phyloP scores from a whole-genome alignment of 345 rosid genomes.

The Acer campestre region DNA sequence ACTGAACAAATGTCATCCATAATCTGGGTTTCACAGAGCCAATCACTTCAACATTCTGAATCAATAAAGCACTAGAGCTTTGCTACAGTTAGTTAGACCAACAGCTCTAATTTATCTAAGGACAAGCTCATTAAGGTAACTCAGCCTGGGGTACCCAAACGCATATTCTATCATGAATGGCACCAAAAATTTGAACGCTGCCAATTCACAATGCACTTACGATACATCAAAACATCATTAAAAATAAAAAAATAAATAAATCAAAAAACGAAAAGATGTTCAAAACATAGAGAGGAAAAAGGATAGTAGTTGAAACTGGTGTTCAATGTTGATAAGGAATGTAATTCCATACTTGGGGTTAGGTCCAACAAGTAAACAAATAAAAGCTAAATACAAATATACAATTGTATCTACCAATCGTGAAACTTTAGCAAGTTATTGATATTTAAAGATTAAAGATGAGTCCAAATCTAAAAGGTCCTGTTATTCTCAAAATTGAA shows the following conservation, averaged over 20 bases:
- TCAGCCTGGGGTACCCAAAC: neutral
- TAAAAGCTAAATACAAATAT: neutral
- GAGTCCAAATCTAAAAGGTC: conserved; percentile 6
- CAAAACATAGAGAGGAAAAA: no score
- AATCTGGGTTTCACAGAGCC: neutral
- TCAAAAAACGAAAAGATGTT: neutral
- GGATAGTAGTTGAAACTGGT: no score
- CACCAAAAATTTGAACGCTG: neutral
- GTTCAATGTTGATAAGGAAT: no score
- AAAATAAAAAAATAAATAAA: neutral
- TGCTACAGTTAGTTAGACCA: neutral
- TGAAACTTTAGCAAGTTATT: neutral
- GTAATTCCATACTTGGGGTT: neutral
- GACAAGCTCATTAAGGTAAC: neutral
- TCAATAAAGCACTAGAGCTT: neutral
- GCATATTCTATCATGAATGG: neutral
- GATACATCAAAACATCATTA: neutral
- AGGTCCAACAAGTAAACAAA: neutral
- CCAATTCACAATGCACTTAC: neutral
- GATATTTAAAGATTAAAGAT: neutral
- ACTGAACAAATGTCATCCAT: neutral
- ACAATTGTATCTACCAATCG: neutral
- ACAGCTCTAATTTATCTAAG: no score
- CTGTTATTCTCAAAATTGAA: neutral
- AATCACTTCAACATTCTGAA: neutral